These are phyloP conservation scores for Podaxis mareebaensis DNA, from an alignment of 768 basidiomycete species.

Conservation along the genomic window DNA sequence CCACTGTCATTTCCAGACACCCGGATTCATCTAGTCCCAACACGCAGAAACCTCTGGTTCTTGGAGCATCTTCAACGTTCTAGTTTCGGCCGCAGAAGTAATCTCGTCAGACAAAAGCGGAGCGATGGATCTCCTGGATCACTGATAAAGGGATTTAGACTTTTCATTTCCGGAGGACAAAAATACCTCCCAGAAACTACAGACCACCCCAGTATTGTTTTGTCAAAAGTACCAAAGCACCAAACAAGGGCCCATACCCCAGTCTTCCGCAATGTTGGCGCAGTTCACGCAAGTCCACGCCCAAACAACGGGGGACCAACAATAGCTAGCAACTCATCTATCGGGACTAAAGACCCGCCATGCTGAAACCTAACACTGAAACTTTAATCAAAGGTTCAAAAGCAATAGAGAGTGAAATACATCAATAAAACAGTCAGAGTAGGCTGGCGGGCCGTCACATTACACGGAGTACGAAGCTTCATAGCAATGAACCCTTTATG, in stretches of 20 bases:
- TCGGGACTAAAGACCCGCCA: too few relatives aligned
- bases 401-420: not conserved
- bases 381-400: conserved; percentile 1
- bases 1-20: not conserved
- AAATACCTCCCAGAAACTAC: not conserved
- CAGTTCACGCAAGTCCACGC: conserved; percentile 5
- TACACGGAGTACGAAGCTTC: not conserved
- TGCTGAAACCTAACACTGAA: conserved; percentile 10
- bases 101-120: not conserved
- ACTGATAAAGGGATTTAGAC: conserved; percentile 8
- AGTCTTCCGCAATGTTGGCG: conserved; percentile 3
- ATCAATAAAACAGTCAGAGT: conserved; percentile 4
- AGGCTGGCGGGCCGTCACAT: not conserved
- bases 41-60: not conserved
- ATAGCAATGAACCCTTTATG: conserved; percentile 33
- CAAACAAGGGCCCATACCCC: conserved; percentile 2
- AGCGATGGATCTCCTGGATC: not conserved
- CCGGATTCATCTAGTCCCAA: not conserved
- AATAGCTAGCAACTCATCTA: not conserved
- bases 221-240: not conserved
- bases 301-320: conserved; percentile 1
- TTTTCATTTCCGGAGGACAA: conserved; percentile 13
- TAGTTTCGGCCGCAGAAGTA: not conserved
- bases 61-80: not conserved
- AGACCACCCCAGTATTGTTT: not conserved